Evolutionary conservation across 2,329 filamentous ascomycete genomes (phyloP).

Genomic region (Emericellopsis atlantica): DNA sequence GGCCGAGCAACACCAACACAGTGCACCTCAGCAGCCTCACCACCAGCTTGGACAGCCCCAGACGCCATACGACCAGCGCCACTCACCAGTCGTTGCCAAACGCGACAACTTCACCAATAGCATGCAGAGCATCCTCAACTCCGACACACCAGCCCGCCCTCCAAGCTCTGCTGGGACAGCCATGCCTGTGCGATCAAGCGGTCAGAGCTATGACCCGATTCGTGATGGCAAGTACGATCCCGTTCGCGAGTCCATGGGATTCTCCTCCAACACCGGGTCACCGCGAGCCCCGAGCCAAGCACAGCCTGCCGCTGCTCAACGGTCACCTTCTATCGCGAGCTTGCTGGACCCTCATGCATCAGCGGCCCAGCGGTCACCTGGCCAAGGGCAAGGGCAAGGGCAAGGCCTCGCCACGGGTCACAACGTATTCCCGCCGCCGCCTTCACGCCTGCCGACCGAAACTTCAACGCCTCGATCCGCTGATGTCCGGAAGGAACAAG

Average conservation of each 20-base stretch:
- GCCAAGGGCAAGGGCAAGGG: conserved; percentile 13
- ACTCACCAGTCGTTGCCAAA: conserved; percentile 32
- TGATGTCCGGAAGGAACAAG: conserved; percentile 20
- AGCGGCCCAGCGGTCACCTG: conserved; percentile 13
- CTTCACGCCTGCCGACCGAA: conserved; percentile 21
- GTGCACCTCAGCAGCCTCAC: not conserved
- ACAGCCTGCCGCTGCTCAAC: conserved; percentile 11
- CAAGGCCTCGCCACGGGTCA: conserved; percentile 15
- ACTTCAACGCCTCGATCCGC: conserved; percentile 17
- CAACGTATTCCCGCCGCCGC: conserved; percentile 27
- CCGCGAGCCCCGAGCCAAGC: conserved; percentile 27
- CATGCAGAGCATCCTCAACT: conserved; percentile 45
- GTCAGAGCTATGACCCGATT: conserved; percentile 83
- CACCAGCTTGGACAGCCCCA: conserved; percentile 9
- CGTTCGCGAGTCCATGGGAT: conserved; percentile 47
- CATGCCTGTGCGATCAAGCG: conserved; percentile 47
- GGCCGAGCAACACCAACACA: not conserved
- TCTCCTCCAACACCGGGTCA: conserved; percentile 28
- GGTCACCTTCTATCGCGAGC: conserved; percentile 80
- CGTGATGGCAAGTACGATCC: conserved; percentile 56
- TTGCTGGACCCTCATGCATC: conserved; percentile 52
- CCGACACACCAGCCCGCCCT: conserved; percentile 32
- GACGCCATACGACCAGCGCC: conserved; percentile 16
- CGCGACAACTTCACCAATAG: conserved; percentile 37
- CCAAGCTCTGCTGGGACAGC: conserved; percentile 22